These are phyloP conservation scores for Stenogyne calaminthoides DNA, from an alignment of 305 asterid species.

Conservation along the genomic window DNA sequence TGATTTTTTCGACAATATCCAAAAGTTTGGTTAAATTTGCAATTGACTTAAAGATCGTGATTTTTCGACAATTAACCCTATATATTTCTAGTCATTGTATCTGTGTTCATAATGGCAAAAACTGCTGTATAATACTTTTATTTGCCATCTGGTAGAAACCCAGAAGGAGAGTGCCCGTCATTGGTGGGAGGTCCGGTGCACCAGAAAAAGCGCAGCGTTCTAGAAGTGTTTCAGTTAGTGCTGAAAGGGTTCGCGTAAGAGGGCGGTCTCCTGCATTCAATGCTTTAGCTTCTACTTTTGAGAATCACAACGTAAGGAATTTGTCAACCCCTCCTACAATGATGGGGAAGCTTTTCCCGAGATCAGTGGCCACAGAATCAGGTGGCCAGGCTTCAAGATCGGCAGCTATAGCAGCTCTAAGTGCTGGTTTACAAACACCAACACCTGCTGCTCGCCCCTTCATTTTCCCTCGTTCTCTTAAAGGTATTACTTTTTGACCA, in stretches of 20 bases:
- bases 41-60: too few species aligned
- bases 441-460: slow-evolving; percentile 54
- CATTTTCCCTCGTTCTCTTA: slow-evolving; percentile 68
- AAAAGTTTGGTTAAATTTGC: too few species aligned
- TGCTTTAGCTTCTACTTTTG: slow-evolving; percentile 90
- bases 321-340: slow-evolving; percentile 96
- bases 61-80: too few species aligned
- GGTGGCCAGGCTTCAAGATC: slow-evolving; percentile 60
- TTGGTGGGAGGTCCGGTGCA: slow-evolving; percentile 69
- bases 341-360: slow-evolving; percentile 77
- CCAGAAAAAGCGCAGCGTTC: slow-evolving; percentile 92
- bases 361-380: slow-evolving; percentile 63
- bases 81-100: neutral
- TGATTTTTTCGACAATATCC: too few species aligned
- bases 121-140: neutral
- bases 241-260: slow-evolving; percentile 87
- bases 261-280: slow-evolving; percentile 99
- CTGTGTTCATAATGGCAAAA: neutral
- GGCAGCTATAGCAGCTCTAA: slow-evolving; percentile 73
- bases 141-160: slow-evolving; percentile 58
- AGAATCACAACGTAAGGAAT: slow-evolving; percentile 75
- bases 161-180: slow-evolving; percentile 70
- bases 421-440: slow-evolving; percentile 48
- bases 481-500: slow-evolving; percentile 45
- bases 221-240: slow-evolving; percentile 85